Conservation (phyloP, 129 eudicot species). For the Silybum marianum region DNA sequence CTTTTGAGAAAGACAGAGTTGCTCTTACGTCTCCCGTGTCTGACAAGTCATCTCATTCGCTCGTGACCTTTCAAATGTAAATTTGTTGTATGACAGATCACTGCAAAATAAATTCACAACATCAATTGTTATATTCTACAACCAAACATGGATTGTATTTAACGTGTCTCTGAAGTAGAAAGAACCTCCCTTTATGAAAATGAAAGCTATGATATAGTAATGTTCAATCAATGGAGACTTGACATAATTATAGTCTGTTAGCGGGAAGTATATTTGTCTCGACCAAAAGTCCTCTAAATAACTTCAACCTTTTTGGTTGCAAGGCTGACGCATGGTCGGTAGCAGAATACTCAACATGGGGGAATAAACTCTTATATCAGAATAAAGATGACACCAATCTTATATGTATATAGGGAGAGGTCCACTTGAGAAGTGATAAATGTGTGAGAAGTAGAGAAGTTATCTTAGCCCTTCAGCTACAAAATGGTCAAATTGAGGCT, state of each 20-base stretch:
- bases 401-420: too few relatives aligned
- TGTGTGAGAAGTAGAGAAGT: too few relatives aligned
- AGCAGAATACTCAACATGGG: not conserved
- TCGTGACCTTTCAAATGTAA: constrained; percentile 31
- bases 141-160: not conserved
- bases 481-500: too few relatives aligned
- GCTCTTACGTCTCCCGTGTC: constrained; percentile 36
- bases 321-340: not conserved
- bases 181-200: not conserved
- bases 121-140: constrained; percentile 4
- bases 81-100: constrained; percentile 55
- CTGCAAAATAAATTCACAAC: constrained; percentile 17
- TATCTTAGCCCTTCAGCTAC: too few relatives aligned
- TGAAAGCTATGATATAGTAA: too few relatives aligned
- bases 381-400: not conserved
- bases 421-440: too few relatives aligned
- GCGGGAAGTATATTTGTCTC: not conserved
- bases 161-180: not conserved
- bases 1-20: not conserved
- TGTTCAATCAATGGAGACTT: not conserved
- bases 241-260: not conserved
- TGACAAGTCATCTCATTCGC: constrained; percentile 26
- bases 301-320: not conserved
- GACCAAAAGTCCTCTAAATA: too few relatives aligned
- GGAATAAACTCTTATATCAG: not conserved